These are phyloP conservation scores for Croton setiger DNA, from an alignment of 441 rosid genomes.

Conservation along the genomic window DNA sequence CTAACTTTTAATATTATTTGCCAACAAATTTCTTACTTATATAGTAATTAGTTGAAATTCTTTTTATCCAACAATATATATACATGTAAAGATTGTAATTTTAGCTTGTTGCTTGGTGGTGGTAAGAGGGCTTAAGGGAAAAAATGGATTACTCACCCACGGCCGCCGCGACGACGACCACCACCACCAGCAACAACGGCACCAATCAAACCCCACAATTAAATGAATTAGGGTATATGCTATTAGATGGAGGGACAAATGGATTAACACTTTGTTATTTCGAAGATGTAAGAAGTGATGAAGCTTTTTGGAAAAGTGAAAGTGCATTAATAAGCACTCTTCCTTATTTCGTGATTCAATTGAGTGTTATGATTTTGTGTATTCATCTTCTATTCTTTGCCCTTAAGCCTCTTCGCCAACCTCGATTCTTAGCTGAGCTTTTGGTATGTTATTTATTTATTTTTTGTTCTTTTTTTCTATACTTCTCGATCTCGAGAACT, in stretches of 20 bases:
- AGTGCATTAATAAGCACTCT: slow-evolving; percentile 10
- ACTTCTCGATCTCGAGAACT: no score
- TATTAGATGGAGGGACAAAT: background rate
- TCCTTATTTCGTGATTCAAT: slow-evolving; percentile 14
- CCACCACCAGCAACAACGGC: no score
- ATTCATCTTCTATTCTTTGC: slow-evolving; percentile 13
- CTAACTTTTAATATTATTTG: background rate
- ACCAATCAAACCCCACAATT: background rate
- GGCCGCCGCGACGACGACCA: no score
- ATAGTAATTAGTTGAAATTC: background rate
- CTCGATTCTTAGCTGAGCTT: slow-evolving; percentile 25
- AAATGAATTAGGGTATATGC: background rate
- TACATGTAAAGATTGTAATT: background rate
- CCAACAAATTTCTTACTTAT: background rate
- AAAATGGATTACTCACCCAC: no score
- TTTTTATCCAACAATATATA: background rate
- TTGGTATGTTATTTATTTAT: slow-evolving; percentile 2
- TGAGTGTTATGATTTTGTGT: slow-evolving; percentile 15
- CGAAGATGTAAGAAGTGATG: slow-evolving; percentile 13
- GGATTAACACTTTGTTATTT: background rate
- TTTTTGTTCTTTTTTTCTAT: background rate
- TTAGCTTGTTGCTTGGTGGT: no score
- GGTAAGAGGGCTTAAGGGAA: no score
- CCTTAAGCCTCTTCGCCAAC: slow-evolving; percentile 14
- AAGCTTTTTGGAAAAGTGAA: slow-evolving; percentile 13